phyloP scores from a whole-genome alignment of 495 filamentous ascomycete species.

The Corynascus novoguineensis region DNA sequence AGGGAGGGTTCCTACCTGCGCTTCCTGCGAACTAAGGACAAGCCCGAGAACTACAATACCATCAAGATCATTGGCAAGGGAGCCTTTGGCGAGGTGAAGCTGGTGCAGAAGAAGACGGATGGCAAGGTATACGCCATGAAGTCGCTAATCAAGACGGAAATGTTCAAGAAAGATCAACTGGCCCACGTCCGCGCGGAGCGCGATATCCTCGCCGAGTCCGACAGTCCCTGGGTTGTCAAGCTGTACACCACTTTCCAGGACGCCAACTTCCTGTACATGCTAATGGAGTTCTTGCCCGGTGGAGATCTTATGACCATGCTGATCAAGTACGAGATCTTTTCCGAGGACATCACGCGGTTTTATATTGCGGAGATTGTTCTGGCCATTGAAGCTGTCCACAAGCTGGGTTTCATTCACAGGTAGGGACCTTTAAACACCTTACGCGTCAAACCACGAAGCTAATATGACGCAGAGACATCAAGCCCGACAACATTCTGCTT shows the following conservation, averaged over 20 bases:
- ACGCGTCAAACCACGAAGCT: not conserved
- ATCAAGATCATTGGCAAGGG: conserved; percentile 98
- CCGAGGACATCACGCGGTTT: conserved; percentile 96
- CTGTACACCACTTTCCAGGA: conserved; percentile 98
- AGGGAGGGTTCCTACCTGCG: conserved; percentile 89
- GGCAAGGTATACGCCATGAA: conserved; percentile 98
- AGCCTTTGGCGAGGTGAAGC: conserved; percentile 95
- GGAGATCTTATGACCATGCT: conserved; percentile 99
- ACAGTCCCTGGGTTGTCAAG: conserved; percentile 98
- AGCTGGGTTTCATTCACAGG: conserved; percentile 97
- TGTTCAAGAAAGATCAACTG: conserved; percentile 99
- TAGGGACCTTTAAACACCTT: conserved; percentile 31
- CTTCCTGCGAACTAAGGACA: conserved; percentile 87
- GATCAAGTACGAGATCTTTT: conserved; percentile 99
- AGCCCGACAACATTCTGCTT: conserved; percentile 96
- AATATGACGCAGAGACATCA: conserved; percentile 74
- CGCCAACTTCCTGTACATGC: conserved; percentile 88
- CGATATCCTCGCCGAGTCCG: conserved; percentile 95
- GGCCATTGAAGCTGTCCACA: conserved; percentile 96
- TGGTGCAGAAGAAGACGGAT: conserved; percentile 94
- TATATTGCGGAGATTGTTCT: conserved; percentile 98
- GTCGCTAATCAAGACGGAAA: conserved; percentile 95
- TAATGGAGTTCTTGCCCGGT: conserved; percentile 98
- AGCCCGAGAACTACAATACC: conserved; percentile 86
- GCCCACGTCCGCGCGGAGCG: conserved; percentile 98